Evolutionary conservation across 495 filamentous ascomycete species (phyloP).

Genomic region (Tuber brumale): DNA sequence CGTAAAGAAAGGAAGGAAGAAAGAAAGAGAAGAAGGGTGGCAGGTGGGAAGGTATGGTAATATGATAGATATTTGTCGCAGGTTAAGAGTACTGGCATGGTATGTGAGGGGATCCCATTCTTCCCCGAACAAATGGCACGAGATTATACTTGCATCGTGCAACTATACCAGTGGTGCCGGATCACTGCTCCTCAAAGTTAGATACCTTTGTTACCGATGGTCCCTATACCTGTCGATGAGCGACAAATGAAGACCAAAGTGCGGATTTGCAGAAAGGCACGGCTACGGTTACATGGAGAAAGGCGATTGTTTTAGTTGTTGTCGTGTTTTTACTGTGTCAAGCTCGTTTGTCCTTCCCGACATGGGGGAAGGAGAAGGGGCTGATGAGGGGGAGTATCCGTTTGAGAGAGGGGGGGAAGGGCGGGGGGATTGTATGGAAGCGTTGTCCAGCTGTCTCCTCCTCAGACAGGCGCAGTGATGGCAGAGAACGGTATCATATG

Average conservation of each 20-base stretch:
- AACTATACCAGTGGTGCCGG: background rate
- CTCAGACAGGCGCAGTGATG: background rate
- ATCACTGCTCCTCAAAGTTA: background rate
- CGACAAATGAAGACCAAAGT: background rate
- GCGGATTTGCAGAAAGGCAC: background rate
- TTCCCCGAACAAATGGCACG: background rate
- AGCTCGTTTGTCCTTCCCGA: conserved; percentile 1
- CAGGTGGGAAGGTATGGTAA: background rate
- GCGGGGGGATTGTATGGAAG: background rate
- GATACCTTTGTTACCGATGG: conserved; percentile 16
- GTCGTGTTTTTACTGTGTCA: conserved; percentile 22
- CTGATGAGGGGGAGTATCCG: background rate
- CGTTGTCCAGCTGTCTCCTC: background rate
- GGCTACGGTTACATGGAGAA: background rate
- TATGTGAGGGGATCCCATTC: background rate
- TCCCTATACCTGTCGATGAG: conserved; percentile 20
- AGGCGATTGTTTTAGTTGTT: conserved; percentile 29
- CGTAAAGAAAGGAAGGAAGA: too few relatives aligned
- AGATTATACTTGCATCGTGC: conserved; percentile 1
- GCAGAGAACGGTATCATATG: background rate
- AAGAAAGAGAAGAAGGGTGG: background rate
- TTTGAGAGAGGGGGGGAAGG: background rate
- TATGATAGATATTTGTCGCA: background rate
- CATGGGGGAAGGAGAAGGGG: conserved; percentile 6
- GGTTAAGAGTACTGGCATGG: background rate